A percentile compares a stretch with the other conserved stretches of the same genome.
These are phyloP conservation scores for Tanacetum coccineum DNA, from an alignment of 129 eudicot genomes.

Conservation along the genomic window DNA sequence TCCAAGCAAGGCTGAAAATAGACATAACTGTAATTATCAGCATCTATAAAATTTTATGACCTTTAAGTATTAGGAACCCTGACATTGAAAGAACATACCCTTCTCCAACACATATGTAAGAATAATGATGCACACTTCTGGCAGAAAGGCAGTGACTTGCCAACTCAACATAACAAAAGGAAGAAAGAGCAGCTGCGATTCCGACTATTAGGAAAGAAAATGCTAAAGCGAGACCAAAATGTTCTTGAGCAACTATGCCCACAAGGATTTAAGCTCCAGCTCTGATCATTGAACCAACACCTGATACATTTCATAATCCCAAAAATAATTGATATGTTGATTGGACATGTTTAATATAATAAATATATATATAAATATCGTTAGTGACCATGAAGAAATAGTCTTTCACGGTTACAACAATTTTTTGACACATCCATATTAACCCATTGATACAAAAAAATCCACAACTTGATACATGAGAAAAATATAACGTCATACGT, in stretches of 20 bases:
- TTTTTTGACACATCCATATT: too few species aligned
- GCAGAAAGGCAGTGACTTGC: constrained; percentile 98
- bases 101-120: constrained; percentile 94
- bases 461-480: too few species aligned
- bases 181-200: constrained; percentile 97
- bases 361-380: constrained; percentile 18
- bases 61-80: not conserved
- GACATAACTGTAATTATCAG: constrained; percentile 12
- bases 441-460: too few species aligned
- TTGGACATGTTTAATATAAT: too few species aligned
- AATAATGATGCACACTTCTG: constrained; percentile 97
- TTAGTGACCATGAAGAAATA: not conserved
- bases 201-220: constrained; percentile 97
- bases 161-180: constrained; percentile 96
- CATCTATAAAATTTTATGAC: not conserved
- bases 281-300: constrained; percentile 97
- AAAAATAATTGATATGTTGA: not conserved
- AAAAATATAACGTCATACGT: too few species aligned
- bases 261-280: constrained; percentile 98
- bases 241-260: constrained; percentile 98
- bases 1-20: constrained; percentile 61
- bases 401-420: not conserved
- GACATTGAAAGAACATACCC: constrained; percentile 43
- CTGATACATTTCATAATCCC: constrained; percentile 30
- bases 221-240: too few species aligned